phyloP scores from a whole-genome alignment of 352 stramenopile genomes.

The Phytophthora ramorum region DNA sequence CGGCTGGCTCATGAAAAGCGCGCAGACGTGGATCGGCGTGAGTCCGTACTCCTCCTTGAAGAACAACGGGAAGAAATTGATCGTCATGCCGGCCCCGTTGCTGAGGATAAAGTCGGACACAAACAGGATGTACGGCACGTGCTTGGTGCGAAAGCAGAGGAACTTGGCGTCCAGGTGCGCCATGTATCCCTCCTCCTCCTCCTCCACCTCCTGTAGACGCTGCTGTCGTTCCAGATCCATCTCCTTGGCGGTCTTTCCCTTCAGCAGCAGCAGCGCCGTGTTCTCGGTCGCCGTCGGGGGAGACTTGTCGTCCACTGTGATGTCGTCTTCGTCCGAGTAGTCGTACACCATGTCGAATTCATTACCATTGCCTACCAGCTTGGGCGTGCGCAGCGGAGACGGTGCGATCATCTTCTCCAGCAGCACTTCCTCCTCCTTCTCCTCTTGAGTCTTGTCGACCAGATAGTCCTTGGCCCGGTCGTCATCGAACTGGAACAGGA shows the following conservation, averaged over 20 bases:
- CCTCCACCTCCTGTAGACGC: conserved; percentile 26
- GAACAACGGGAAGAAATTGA: conserved; percentile 88
- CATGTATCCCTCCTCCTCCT: conserved; percentile 43
- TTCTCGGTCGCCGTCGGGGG: conserved; percentile 41
- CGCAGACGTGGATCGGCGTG: conserved; percentile 73
- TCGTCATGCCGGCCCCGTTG: conserved; percentile 86
- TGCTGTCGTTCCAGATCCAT: conserved; percentile 39
- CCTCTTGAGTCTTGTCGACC: conserved; percentile 26
- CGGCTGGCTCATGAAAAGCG: conserved; percentile 72
- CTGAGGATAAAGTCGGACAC: conserved; percentile 84
- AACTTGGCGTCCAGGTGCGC: conserved; percentile 51
- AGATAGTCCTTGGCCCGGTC: conserved; percentile 58
- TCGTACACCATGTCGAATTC: conserved; percentile 74
- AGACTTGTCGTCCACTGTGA: conserved; percentile 38
- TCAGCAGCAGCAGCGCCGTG: conserved; percentile 39
- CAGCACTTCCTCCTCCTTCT: conserved; percentile 30
- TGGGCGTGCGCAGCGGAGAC: conserved; percentile 66
- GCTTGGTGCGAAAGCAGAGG: conserved; percentile 66
- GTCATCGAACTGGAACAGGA: conserved; percentile 69
- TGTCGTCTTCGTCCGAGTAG: conserved; percentile 64
- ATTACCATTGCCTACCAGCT: conserved; percentile 56
- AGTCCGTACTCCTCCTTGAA: conserved; percentile 85
- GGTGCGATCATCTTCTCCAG: conserved; percentile 29
- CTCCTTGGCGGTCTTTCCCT: conserved; percentile 37
- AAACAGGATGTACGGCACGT: conserved; percentile 79